Percentiles rank a stretch among this genome's conserved stretches.
phyloP scores from a whole-genome alignment of 2,329 filamentous ascomycete genomes.

The Ophiostoma novo-ulmi region DNA sequence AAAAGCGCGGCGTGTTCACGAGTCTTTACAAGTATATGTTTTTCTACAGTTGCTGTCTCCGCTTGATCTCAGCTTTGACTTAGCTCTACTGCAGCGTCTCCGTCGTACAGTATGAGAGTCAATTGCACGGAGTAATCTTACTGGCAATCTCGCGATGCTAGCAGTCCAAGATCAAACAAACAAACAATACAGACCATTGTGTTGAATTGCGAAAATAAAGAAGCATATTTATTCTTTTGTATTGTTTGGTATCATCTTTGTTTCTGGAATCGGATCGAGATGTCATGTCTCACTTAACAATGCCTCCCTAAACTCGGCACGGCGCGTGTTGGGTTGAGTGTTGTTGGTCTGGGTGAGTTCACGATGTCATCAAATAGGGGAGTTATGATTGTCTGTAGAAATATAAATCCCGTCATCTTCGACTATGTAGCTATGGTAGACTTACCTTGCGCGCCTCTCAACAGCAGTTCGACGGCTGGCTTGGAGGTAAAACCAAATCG shows the following conservation, averaged over 20 bases:
- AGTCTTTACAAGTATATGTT: background rate
- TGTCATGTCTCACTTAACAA: background rate
- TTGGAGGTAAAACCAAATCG: no score
- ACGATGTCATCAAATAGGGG: background rate
- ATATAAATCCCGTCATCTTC: background rate
- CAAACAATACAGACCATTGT: no score
- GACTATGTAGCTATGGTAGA: no score
- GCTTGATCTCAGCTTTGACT: background rate
- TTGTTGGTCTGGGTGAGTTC: background rate
- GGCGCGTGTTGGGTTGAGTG: background rate
- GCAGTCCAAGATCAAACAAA: no score
- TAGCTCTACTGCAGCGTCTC: background rate
- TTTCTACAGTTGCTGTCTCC: background rate
- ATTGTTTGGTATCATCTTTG: background rate
- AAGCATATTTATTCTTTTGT: background rate
- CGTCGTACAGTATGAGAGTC: background rate
- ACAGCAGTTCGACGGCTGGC: no score
- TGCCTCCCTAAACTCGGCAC: background rate
- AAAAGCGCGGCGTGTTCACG: background rate
- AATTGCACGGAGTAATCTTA: slow-evolving; percentile 11
- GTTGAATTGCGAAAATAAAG: background rate
- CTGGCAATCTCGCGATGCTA: background rate
- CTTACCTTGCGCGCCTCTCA: no score
- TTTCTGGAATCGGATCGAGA: background rate
- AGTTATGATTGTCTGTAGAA: background rate